Base-by-base conservation (phyloP, 2,329 filamentous ascomycete species). In the Ceratocystis eucalypticola region DNA sequence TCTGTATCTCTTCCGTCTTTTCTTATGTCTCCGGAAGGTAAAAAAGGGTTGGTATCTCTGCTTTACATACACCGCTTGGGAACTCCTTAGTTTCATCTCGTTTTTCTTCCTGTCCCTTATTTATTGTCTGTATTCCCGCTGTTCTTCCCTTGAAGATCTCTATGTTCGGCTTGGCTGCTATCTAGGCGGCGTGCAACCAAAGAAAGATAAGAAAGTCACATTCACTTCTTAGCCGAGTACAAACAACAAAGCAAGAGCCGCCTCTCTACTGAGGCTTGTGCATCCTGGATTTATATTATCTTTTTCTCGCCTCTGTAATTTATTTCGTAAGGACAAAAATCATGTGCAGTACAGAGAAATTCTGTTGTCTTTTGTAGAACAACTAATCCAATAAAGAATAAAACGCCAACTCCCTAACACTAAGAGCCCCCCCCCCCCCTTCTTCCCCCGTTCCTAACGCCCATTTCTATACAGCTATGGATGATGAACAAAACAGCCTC, bases 401-500 rank as follows among this genome's bases (percentile, higher is more conserved):
- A 41, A 41, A 41, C 37, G 10, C 37, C 37, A 41, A 41, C 10
- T 15, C 37, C 37, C 37, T 12, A 5, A 41, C 46, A 22, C 46
- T 4, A 20, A 48, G 46, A 48, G 37, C 37, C 37, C 12, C 10
- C 37, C 37, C 10, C 3, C 37, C 37, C 33, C 7, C 30, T 33
- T 10, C 8, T 41, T 12, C 37, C 37, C 37, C 33, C 8, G 33
- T 41, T 15, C 37, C 37, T 15, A 41, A 4, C 28, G 28, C 55
- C 28, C 28, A 59, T 25, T 33, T 15, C 28, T 17, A 6, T 12
- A 17, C 10, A 57, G 4, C 6, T 28, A 57, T 17, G 4, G 2
- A 17, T 17, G 7, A 30, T 28, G 22, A 3, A 6, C 53, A 15
- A 25, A 20, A 28, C 50, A 50, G 1, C 12, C 75, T 69, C 84